Evolutionary conservation across 148 eudicot species (phyloP).

Genomic region (Nepenthes mirabilis): DNA sequence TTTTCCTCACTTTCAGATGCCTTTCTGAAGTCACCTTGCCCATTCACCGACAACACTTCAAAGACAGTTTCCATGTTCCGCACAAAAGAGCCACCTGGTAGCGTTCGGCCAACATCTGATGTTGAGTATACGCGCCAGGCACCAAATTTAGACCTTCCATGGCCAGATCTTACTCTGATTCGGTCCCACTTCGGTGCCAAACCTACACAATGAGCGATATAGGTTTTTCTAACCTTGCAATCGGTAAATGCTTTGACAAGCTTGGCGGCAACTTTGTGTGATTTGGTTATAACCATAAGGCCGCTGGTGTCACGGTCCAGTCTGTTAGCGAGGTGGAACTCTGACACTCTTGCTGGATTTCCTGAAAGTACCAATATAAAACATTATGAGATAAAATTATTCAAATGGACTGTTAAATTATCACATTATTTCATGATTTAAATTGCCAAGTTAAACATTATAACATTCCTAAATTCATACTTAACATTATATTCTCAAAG

Average conservation of each 20-base stretch:
- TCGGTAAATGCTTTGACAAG: conserved; percentile 87
- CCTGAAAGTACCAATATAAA: conserved; percentile 10
- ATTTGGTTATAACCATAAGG: conserved; percentile 70
- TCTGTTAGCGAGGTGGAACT: conserved; percentile 94
- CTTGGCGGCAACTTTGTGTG: conserved; percentile 82
- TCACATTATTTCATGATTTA: no score
- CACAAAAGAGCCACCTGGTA: conserved; percentile 80
- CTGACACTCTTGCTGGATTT: conserved; percentile 22
- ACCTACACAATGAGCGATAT: conserved; percentile 65
- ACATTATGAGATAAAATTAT: background rate
- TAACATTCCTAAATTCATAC: no score
- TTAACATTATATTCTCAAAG: no score
- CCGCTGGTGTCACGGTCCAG: conserved; percentile 97
- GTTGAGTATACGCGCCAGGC: conserved; percentile 94
- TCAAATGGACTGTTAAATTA: background rate
- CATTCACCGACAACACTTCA: conserved; percentile 57
- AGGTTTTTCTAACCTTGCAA: conserved; percentile 75
- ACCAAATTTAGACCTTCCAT: conserved; percentile 86
- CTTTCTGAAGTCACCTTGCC: conserved; percentile 17
- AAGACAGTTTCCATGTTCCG: conserved; percentile 76
- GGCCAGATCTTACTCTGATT: conserved; percentile 63
- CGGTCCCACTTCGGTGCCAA: conserved; percentile 53
- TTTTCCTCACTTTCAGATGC: conserved; percentile 10
- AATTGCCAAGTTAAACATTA: no score
- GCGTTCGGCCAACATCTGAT: conserved; percentile 56